A percentile compares a stretch with the other conserved stretches of the same genome.
Conservation (phyloP, 2,329 filamentous ascomycete species). For the Sporothrix schenckii region DNA sequence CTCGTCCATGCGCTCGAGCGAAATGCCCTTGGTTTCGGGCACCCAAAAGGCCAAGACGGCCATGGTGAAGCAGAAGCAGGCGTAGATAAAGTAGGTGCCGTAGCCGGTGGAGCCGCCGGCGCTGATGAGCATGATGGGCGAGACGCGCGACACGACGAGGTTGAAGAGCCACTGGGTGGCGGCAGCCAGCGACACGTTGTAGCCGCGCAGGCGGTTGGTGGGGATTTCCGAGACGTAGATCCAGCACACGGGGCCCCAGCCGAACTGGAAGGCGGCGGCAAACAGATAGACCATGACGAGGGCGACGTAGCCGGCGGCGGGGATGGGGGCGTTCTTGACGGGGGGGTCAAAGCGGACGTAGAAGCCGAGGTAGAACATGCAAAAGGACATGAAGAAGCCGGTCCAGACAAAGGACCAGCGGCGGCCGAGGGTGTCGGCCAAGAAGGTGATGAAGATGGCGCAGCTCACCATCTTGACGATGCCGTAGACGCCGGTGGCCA, state of each 20-base stretch:
- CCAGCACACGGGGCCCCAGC: slow-evolving; percentile 67
- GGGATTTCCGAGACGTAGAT: slow-evolving; percentile 64
- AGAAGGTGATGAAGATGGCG: slow-evolving; percentile 59
- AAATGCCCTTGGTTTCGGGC: slow-evolving; percentile 38
- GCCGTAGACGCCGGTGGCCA: slow-evolving; percentile 65
- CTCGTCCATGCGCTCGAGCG: slow-evolving; percentile 40
- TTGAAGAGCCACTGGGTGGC: slow-evolving; percentile 68
- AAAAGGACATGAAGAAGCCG: slow-evolving; percentile 39
- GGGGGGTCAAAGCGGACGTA: slow-evolving; percentile 57
- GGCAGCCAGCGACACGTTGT: slow-evolving; percentile 64
- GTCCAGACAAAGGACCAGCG: slow-evolving; percentile 62
- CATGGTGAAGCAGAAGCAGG: slow-evolving; percentile 60
- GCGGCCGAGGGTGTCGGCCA: slow-evolving; percentile 61
- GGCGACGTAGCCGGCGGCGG: slow-evolving; percentile 56
- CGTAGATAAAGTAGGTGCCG: slow-evolving; percentile 62
- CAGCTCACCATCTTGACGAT: slow-evolving; percentile 63
- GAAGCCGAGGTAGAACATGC: slow-evolving; percentile 64
- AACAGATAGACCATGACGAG: slow-evolving; percentile 66
- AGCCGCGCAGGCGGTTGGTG: slow-evolving; percentile 58
- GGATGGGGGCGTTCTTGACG: slow-evolving; percentile 44
- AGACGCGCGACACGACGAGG: slow-evolving; percentile 63
- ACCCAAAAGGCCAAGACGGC: slow-evolving; percentile 45
- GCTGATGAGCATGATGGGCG: slow-evolving; percentile 61
- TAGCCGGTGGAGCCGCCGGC: slow-evolving; percentile 37
- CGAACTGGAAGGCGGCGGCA: slow-evolving; percentile 62